These are phyloP conservation scores for Daldinia vernicosa DNA, from an alignment of 495 filamentous ascomycete species.

Conservation along the genomic window DNA sequence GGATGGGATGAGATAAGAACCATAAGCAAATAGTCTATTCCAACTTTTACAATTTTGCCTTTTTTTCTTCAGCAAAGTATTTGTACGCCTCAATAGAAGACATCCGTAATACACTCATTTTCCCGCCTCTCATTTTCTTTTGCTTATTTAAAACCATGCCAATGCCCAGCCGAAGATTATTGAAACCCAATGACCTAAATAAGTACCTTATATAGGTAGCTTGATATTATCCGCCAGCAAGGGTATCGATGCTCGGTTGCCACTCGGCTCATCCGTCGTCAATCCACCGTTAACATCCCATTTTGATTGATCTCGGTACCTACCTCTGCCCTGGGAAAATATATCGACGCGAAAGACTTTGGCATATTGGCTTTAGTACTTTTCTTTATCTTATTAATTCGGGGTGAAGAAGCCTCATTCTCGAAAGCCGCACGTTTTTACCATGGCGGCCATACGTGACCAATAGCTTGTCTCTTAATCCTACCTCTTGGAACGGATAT, in stretches of 20 bases:
- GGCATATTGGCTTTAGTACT: background rate
- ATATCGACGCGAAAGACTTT: background rate
- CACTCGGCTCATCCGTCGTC: background rate
- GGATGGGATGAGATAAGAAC: background rate
- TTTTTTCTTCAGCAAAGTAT: background rate
- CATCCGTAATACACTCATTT: background rate
- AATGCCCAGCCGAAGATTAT: background rate
- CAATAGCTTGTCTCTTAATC: slow-evolving; percentile 23
- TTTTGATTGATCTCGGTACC: background rate
- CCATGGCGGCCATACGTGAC: background rate
- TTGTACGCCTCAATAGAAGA: background rate
- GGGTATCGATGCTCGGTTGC: slow-evolving; percentile 1
- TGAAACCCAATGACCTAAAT: background rate
- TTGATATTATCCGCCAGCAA: slow-evolving; percentile 3
- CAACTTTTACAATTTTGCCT: background rate
- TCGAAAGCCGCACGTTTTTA: background rate
- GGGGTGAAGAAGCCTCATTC: background rate
- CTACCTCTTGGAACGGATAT: slow-evolving; percentile 36
- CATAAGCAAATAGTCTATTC: slow-evolving; percentile 2
- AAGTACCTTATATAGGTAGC: background rate
- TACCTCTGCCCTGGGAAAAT: background rate
- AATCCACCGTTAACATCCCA: background rate
- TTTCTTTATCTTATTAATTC: background rate
- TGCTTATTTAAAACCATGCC: background rate
- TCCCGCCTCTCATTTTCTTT: background rate